Percentiles rank a stretch among this genome's conserved stretches.
These are phyloP conservation scores for Neonectria sp. DNA, from an alignment of 2,329 filamentous ascomycete species.

Conservation along the genomic window DNA sequence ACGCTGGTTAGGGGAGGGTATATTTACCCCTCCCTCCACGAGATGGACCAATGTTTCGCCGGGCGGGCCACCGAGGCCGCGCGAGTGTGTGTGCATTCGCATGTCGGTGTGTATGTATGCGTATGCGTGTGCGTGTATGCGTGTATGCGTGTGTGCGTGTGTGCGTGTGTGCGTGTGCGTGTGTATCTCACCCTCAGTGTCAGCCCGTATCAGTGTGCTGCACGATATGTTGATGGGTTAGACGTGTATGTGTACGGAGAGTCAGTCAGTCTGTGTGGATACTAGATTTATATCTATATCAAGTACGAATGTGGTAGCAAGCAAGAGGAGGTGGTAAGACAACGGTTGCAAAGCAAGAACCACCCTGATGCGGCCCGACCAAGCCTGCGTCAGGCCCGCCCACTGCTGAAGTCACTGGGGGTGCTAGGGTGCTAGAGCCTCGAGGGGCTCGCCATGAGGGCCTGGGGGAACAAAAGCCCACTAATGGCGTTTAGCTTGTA, in stretches of 20 bases:
- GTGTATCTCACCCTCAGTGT: constrained; percentile 10
- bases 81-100: background rate
- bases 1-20: constrained; percentile 9
- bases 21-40: constrained; percentile 29
- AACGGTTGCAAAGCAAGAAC: constrained; percentile 2
- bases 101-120: background rate
- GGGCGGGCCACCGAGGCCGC: constrained; percentile 28
- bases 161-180: constrained; percentile 4
- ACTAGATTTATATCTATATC: background rate
- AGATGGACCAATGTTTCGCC: constrained; percentile 41
- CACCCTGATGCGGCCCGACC: constrained; percentile 13
- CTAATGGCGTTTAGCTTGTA: constrained; percentile 39
- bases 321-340: constrained; percentile 6
- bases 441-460: constrained; percentile 13
- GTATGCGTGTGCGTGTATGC: constrained; percentile 4
- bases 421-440: constrained; percentile 4
- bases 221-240: background rate
- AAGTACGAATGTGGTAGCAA: background rate
- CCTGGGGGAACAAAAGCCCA: constrained; percentile 34
- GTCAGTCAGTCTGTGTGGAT: background rate
- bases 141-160: background rate
- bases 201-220: constrained; percentile 7
- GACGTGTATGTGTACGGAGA: background rate
- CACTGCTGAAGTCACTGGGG: constrained; percentile 16
- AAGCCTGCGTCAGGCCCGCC: constrained; percentile 13